Conservation (phyloP, 2,329 filamentous ascomycete genomes). For the Metarhizium robertsii region DNA sequence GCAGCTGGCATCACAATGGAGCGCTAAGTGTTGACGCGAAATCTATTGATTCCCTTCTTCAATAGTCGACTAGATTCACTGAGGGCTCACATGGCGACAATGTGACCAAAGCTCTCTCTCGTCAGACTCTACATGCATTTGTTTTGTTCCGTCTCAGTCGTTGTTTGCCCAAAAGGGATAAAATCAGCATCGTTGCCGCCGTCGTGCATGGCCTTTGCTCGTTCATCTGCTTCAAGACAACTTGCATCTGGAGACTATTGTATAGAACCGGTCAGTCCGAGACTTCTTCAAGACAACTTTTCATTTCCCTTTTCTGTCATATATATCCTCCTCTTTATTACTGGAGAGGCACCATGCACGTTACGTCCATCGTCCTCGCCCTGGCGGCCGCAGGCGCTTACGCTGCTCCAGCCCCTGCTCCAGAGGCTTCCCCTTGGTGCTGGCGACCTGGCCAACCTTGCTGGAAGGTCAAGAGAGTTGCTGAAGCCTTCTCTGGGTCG, state of each 20-base stretch:
- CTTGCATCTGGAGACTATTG: background rate
- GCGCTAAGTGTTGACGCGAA: background rate
- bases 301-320: background rate
- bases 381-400: constrained; percentile 30
- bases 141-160: background rate
- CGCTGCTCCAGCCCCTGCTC: constrained; percentile 9
- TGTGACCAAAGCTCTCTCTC: background rate
- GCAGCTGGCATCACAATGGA: background rate
- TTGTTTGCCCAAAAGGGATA: background rate
- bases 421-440: constrained; percentile 15
- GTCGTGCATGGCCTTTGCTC: background rate
- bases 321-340: background rate
- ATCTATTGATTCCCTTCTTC: background rate
- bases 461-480: constrained; percentile 23
- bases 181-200: background rate
- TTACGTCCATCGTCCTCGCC: constrained; percentile 24
- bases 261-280: background rate
- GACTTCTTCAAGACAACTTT: background rate
- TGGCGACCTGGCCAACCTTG: constrained; percentile 20
- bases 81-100: background rate
- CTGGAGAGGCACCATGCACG: constrained; percentile 7
- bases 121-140: background rate
- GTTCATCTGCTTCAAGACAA: background rate
- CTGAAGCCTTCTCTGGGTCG: constrained; percentile 12
- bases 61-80: background rate